Evolutionary conservation across 2,329 filamentous ascomycete genomes (phyloP), one percentile per base, ranked within the genome.

Genomic region (Cyphellophora attinorum): DNA sequence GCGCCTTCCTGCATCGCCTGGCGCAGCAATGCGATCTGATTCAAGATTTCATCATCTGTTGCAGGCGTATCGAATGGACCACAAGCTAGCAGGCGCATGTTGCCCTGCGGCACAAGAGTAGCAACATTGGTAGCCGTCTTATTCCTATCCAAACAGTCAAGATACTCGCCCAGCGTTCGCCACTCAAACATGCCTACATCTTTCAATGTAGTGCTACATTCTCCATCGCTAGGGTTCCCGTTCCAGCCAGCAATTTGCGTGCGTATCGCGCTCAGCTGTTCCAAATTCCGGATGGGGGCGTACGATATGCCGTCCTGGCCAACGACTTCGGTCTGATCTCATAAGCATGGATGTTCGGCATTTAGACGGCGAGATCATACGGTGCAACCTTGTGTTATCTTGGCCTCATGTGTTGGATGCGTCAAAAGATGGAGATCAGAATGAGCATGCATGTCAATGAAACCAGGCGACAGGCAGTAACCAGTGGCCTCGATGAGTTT

Each of bases 81-180:
- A 25, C 21, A 25, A 25, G 21, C 21, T 8, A 25, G 21, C 21
- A 25, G 21, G n/a, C 21, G 21, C n/a, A 25, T 8, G n/a, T 25
- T 25, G 21, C 21, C 21, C n/a, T 25, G 21, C 21, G 21, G 21
- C 8, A 25, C 21, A 8, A 25, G n/a, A n/a, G n/a, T n/a, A n/a
- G 21, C 21, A 25, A 25, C 21, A n/a, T 25, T 25, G 21, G 21
- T 25, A 8, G 21, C 21, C n/a, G 21, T 25, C n/a, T n/a, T 8
- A 25, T 25, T 25, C n/a, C 21, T 25, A n/a, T 25, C 21, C 21
- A 25, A n/a, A n/a, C 21, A 25, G n/a, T 25, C 21, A 25, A 25
- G 21, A 25, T 25, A 25, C 21, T 25, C 21, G 8, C 21, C 21
- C 8, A 25, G 8, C 8, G 21, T 25, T 25, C 21, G 21, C 21